phyloP scores from a whole-genome alignment of 2,329 filamentous ascomycete species.

The Anthostomella pinea region DNA sequence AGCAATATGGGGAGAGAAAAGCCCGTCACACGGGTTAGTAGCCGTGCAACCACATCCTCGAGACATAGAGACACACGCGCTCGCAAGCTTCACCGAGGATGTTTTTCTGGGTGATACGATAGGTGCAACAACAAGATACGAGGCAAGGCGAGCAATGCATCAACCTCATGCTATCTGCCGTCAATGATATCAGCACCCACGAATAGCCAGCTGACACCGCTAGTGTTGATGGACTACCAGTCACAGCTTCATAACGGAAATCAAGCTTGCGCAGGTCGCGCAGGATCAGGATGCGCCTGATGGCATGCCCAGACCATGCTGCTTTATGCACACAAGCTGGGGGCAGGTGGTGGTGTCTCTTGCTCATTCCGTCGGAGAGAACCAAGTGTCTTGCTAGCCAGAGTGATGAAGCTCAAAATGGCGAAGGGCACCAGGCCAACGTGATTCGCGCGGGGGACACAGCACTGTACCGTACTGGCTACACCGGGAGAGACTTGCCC shows the following conservation, averaged over 20 bases:
- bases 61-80: constrained; percentile 11
- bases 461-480: constrained; percentile 22
- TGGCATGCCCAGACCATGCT: constrained; percentile 19
- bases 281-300: constrained; percentile 16
- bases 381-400: constrained; percentile 23
- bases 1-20: constrained; percentile 17
- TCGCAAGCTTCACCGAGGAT: constrained; percentile 10
- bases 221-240: too few relatives aligned
- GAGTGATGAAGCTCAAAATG: constrained; percentile 16
- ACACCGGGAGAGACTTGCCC: constrained; percentile 16
- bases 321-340: constrained; percentile 23
- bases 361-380: constrained; percentile 20
- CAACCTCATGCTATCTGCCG: constrained; percentile 1
- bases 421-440: constrained; percentile 14
- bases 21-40: constrained; percentile 15
- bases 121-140: neutral
- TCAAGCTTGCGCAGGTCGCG: constrained; percentile 10
- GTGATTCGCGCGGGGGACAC: constrained; percentile 13
- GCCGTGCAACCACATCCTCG: constrained; percentile 16
- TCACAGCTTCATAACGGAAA: constrained; percentile 5
- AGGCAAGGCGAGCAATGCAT: neutral
- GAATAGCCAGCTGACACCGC: neutral
- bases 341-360: constrained; percentile 12
- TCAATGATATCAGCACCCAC: constrained; percentile 7
- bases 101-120: neutral